These are phyloP conservation scores for Ophiostoma tasmaniense DNA, from an alignment of 2,329 filamentous ascomycete species.

Conservation along the genomic window DNA sequence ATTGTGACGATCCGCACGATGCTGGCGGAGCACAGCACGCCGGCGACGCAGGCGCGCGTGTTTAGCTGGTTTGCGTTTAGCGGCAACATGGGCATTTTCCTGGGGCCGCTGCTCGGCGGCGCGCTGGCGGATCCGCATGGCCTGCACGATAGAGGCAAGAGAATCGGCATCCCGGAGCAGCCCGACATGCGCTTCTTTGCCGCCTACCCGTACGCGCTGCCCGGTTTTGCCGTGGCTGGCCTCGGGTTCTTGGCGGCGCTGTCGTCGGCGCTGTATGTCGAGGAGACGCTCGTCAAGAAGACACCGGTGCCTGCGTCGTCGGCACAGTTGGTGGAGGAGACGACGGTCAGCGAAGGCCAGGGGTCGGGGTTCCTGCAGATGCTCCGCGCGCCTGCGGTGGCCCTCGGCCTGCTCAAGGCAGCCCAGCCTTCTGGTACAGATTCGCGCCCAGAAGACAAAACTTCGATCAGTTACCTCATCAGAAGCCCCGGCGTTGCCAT, in stretches of 20 bases:
- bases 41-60: constrained; percentile 60
- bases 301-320: not conserved
- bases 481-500: constrained; percentile 54
- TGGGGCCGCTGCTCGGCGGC: constrained; percentile 64
- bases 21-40: constrained; percentile 63
- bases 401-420: not conserved
- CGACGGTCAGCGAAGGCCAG: not conserved
- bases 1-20: constrained; percentile 69
- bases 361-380: not conserved
- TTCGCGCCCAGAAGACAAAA: not conserved
- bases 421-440: not conserved
- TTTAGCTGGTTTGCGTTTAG: constrained; percentile 73
- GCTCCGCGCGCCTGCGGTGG: not conserved
- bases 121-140: constrained; percentile 56
- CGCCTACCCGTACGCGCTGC: constrained; percentile 57
- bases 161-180: not conserved
- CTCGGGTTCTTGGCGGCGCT: constrained; percentile 47
- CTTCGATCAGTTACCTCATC: constrained; percentile 46
- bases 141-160: constrained; percentile 42
- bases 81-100: constrained; percentile 64
- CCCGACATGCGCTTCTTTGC: constrained; percentile 43
- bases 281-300: constrained; percentile 47
- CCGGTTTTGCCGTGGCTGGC: constrained; percentile 48
- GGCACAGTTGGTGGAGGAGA: not conserved
- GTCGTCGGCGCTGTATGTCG: constrained; percentile 46